phyloP scores from a whole-genome alignment of 495 filamentous ascomycete species.

The Aspergillus sparsus region DNA sequence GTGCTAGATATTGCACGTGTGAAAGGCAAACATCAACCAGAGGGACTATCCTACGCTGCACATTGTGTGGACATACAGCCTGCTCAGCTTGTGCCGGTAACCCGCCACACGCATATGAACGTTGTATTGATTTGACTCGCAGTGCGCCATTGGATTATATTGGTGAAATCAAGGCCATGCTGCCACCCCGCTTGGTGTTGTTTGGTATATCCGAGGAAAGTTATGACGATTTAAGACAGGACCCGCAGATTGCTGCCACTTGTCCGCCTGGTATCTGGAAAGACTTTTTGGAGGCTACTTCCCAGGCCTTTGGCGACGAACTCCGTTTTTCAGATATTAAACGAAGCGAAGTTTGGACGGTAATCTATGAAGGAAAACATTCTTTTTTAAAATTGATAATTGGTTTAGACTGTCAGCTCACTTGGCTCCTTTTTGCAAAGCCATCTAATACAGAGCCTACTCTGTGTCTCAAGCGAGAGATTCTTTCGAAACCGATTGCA shows the following conservation, averaged over 20 bases:
- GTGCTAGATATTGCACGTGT: conserved; percentile 56
- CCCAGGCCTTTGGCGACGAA: conserved; percentile 37
- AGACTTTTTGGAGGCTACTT: conserved; percentile 38
- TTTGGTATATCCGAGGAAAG: conserved; percentile 32
- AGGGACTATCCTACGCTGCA: conserved; percentile 47
- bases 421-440: conserved; percentile 58
- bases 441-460: conserved; percentile 35
- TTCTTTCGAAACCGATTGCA: conserved; percentile 57
- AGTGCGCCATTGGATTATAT: conserved; percentile 51
- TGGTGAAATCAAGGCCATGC: conserved; percentile 36
- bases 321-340: conserved; percentile 49
- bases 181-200: conserved; percentile 52
- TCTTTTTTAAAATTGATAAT: conserved; percentile 55
- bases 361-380: conserved; percentile 49
- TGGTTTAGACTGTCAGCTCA: conserved; percentile 32
- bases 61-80: conserved; percentile 55
- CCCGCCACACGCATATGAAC: conserved; percentile 54
- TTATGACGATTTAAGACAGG: conserved; percentile 27
- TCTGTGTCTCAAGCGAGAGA: conserved; percentile 44
- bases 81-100: conserved; percentile 58
- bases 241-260: conserved; percentile 4
- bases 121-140: conserved; percentile 30
- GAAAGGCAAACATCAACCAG: conserved; percentile 51
- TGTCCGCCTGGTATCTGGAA: conserved; percentile 31
- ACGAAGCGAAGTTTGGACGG: conserved; percentile 54